Base-by-base conservation (phyloP, 768 basidiomycete species). In the Kwoniella sp. region DNA sequence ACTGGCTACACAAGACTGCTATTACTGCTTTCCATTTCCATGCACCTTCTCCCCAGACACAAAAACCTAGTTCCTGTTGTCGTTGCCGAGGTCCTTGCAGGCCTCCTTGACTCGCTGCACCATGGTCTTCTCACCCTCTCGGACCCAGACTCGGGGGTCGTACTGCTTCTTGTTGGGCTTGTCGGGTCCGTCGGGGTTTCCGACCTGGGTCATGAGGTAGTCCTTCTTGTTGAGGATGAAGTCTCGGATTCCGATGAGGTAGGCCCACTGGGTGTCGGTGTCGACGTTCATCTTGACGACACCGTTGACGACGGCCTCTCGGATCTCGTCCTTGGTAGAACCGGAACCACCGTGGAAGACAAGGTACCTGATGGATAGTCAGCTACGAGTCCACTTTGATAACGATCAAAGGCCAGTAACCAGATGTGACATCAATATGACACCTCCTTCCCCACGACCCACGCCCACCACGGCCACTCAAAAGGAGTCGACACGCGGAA, bases 321-420 rank as follows among this genome's bases (percentile, higher is more conserved):
- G 80, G 78, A 98, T 99, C 78, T 99, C 95, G 40, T 92, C 86
- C 78, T 89, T 89, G 62, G 87, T 84, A 27, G 95, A 98, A 38
- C 95, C 95, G 46, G 95, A 98, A 60, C 95, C 95, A 77, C 95
- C 95, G 79, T 99, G 95, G 90, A 98, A 99, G 76, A 98, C 95
- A 57, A 98, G 88, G 83, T 86, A 96, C 64, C 89, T 89, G 46
- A 3, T 25, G n/a, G 19, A 34, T 15, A 11, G 33, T 46, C 40
- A 46, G 36, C n/a, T n/a, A n/a, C n/a, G n/a, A n/a, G n/a, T n/a
- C n/a, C n/a, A n/a, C n/a, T n/a, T n/a, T n/a, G n/a, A n/a, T n/a
- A n/a, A n/a, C n/a, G n/a, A n/a, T n/a, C n/a, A n/a, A 20, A 31
- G 20, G 11, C 12, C 22, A n/a, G 27, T 46, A 36, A 50, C 15